phyloP scores from a whole-genome alignment of 768 basidiomycete genomes.

The Phylloporus sp. region DNA sequence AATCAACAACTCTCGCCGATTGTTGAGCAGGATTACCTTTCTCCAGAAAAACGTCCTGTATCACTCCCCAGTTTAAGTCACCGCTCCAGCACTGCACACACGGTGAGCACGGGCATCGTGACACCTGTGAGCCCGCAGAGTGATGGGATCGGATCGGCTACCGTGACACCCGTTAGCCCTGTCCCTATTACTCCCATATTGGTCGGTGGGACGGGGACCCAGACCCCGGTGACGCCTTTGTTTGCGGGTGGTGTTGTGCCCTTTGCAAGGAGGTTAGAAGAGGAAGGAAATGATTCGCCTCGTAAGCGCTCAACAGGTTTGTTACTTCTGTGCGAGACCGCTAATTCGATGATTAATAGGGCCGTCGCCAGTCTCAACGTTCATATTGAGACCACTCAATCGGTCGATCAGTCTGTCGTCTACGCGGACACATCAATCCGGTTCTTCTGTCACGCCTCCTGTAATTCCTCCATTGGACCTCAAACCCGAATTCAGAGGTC shows the following conservation, averaged over 20 bases:
- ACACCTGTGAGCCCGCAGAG: conserved; percentile 26
- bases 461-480: conserved; percentile 57
- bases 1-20: conserved; percentile 57
- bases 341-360: conserved; percentile 28
- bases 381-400: conserved; percentile 61
- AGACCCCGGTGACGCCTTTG: conserved; percentile 23
- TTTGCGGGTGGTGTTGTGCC: conserved; percentile 18
- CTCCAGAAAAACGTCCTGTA: conserved; percentile 40
- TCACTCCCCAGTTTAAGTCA: conserved; percentile 29
- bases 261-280: conserved; percentile 25
- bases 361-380: conserved; percentile 50
- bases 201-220: conserved; percentile 13
- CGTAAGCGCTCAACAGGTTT: conserved; percentile 35
- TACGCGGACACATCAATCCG: conserved; percentile 51
- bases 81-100: conserved; percentile 27
- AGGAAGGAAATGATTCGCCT: conserved; percentile 27
- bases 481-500: conserved; percentile 46
- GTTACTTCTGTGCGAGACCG: background rate
- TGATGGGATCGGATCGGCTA: conserved; percentile 18
- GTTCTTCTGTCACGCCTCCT: conserved; percentile 38
- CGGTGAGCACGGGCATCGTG: conserved; percentile 31
- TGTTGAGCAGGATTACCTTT: conserved; percentile 58
- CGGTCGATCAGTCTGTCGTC: conserved; percentile 62
- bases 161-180: conserved; percentile 26
- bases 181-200: conserved; percentile 28